phyloP scores from a whole-genome alignment of 495 filamentous ascomycete species.

The Aspergillus bridgeri region DNA sequence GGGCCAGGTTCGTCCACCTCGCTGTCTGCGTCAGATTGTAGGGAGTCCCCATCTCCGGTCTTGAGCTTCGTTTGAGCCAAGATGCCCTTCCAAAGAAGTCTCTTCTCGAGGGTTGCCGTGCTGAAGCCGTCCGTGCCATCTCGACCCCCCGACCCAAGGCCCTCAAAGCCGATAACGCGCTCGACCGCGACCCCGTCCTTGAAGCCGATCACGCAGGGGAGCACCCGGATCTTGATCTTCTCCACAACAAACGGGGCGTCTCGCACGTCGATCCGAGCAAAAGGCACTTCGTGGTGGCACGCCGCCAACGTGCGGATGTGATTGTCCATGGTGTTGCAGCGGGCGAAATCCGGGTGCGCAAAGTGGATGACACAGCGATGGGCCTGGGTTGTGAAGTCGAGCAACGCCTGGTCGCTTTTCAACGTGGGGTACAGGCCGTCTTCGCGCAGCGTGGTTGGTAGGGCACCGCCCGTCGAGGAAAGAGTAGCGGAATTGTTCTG shows the following conservation, averaged over 20 bases:
- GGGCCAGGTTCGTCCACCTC: constrained; percentile 21
- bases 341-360: constrained; percentile 68
- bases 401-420: constrained; percentile 59
- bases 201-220: constrained; percentile 76
- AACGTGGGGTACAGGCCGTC: constrained; percentile 56
- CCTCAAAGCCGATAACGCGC: constrained; percentile 72
- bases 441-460: constrained; percentile 25
- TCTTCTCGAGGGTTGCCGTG: constrained; percentile 59
- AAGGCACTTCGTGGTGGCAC: constrained; percentile 65
- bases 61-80: constrained; percentile 53
- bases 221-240: constrained; percentile 63
- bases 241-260: constrained; percentile 71
- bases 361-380: constrained; percentile 71
- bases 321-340: constrained; percentile 67
- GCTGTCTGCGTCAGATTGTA: constrained; percentile 29
- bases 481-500: constrained; percentile 26
- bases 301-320: constrained; percentile 59
- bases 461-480: constrained; percentile 19
- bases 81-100: constrained; percentile 57
- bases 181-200: constrained; percentile 64
- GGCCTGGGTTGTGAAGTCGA: constrained; percentile 65
- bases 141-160: constrained; percentile 54
- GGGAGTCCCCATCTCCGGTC: constrained; percentile 34
- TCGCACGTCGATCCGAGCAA: constrained; percentile 66
- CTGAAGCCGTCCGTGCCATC: constrained; percentile 58